These are phyloP conservation scores for Neurospora cerealis DNA, from an alignment of 495 filamentous ascomycete genomes.

Conservation along the genomic window DNA sequence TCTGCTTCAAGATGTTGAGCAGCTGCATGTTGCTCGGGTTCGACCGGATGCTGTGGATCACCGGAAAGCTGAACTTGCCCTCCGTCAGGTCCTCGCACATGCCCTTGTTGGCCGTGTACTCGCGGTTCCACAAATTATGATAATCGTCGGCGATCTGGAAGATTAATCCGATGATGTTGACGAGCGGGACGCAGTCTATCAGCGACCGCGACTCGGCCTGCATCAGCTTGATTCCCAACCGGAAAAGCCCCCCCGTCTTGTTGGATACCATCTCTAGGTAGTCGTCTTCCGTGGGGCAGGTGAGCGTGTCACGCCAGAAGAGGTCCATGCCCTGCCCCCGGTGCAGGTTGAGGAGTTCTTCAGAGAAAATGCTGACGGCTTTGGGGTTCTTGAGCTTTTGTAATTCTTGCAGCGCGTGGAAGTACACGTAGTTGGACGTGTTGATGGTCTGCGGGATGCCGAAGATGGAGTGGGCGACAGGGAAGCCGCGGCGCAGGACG, in stretches of 20 bases:
- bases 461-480: conserved; percentile 91
- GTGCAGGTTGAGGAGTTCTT: conserved; percentile 90
- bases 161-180: conserved; percentile 83
- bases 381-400: conserved; percentile 62
- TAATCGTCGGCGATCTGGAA: conserved; percentile 98
- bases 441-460: conserved; percentile 96
- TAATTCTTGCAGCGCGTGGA: conserved; percentile 74
- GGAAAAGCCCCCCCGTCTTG: conserved; percentile 94
- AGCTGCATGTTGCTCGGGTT: conserved; percentile 72
- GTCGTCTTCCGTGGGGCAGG: conserved; percentile 88
- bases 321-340: conserved; percentile 96
- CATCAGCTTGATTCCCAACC: conserved; percentile 92
- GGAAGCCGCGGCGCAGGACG: conserved; percentile 72
- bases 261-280: conserved; percentile 99
- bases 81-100: conserved; percentile 95
- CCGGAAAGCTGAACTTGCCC: conserved; percentile 95
- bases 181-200: conserved; percentile 72
- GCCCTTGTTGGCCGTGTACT: conserved; percentile 84
- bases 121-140: conserved; percentile 63
- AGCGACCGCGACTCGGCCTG: conserved; percentile 65
- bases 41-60: conserved; percentile 87
- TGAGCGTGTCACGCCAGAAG: conserved; percentile 91
- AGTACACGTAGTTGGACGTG: conserved; percentile 95
- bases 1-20: conserved; percentile 86
- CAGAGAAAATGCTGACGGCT: conserved; percentile 68